Conservation (phyloP, 2,329 filamentous ascomycete genomes). For the Fusarium transvaalense region DNA sequence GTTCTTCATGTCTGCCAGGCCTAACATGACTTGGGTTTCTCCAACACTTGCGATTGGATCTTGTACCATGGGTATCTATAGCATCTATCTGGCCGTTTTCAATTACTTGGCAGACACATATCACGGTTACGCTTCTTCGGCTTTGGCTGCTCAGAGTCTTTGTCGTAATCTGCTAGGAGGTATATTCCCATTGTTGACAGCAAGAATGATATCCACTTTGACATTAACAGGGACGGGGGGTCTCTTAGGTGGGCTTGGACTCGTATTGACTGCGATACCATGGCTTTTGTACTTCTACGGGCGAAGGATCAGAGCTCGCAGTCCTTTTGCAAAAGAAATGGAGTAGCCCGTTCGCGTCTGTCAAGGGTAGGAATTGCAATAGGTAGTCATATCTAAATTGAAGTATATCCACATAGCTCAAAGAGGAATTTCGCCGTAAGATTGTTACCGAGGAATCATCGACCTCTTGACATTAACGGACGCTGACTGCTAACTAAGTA, state of each 20-base stretch:
- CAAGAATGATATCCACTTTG: conserved; percentile 72
- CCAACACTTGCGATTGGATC: conserved; percentile 71
- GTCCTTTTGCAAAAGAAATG: conserved; percentile 65
- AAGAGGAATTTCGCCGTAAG: too few relatives aligned
- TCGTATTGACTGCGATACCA: conserved; percentile 72
- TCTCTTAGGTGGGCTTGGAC: conserved; percentile 71
- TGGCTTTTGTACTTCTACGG: conserved; percentile 77
- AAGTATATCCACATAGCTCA: too few relatives aligned
- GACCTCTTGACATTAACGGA: fast-evolving
- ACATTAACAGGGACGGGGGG: conserved; percentile 72
- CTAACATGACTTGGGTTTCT: conserved; percentile 70
- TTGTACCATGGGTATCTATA: conserved; percentile 76
- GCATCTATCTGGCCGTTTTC: conserved; percentile 79
- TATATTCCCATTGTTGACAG: conserved; percentile 84
- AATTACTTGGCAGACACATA: conserved; percentile 96
- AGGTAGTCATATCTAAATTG: too few relatives aligned
- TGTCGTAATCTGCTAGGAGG: conserved; percentile 87
- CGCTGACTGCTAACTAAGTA: neutral
- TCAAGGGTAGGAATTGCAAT: too few relatives aligned
- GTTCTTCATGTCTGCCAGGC: conserved; percentile 73
- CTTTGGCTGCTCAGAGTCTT: conserved; percentile 88
- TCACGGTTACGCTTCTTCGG: conserved; percentile 84
- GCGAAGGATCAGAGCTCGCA: conserved; percentile 70
- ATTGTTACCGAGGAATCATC: fast-evolving
- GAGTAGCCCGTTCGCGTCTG: neutral